Conservation (phyloP, 768 basidiomycete genomes). For the Paxillus involutus region DNA sequence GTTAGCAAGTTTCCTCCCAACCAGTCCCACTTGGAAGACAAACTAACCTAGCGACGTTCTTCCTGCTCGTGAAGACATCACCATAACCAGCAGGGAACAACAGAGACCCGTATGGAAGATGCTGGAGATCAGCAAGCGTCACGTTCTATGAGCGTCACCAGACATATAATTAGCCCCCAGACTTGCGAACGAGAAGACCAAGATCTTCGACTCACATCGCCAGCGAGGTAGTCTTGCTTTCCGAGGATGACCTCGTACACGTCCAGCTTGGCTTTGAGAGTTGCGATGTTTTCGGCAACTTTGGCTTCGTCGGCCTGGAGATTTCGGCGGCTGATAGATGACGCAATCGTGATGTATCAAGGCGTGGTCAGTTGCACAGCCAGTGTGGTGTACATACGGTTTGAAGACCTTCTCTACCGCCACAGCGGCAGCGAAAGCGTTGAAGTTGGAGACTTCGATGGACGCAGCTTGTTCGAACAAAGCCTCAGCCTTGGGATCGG, state of each 20-base stretch:
- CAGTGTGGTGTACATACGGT: slow-evolving; percentile 31
- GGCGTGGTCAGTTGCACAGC: neutral
- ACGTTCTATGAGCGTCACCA: slow-evolving; percentile 29
- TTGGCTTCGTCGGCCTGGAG: slow-evolving; percentile 19
- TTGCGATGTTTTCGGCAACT: slow-evolving; percentile 10
- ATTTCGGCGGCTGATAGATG: slow-evolving; percentile 14
- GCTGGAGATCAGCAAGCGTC: slow-evolving; percentile 59
- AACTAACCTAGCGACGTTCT: slow-evolving; percentile 45
- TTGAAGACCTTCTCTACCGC: slow-evolving; percentile 54
- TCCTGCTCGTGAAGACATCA: slow-evolving; percentile 32
- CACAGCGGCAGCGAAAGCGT: slow-evolving; percentile 37
- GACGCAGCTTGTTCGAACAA: slow-evolving; percentile 36
- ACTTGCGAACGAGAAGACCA: neutral
- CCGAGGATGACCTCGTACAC: slow-evolving; percentile 53
- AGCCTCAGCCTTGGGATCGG: slow-evolving; percentile 33
- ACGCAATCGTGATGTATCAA: neutral
- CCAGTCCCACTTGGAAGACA: neutral
- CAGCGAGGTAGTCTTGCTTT: slow-evolving; percentile 57
- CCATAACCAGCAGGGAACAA: slow-evolving; percentile 25
- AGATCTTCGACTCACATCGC: slow-evolving; percentile 41
- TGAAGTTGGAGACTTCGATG: slow-evolving; percentile 54
- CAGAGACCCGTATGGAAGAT: slow-evolving; percentile 46
- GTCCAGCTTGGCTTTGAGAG: slow-evolving; percentile 40
- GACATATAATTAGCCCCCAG: neutral
- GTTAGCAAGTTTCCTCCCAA: neutral